Evolutionary conservation across 1,284 basidiomycete genomes (phyloP).

Genomic region (Pascua guehoae): DNA sequence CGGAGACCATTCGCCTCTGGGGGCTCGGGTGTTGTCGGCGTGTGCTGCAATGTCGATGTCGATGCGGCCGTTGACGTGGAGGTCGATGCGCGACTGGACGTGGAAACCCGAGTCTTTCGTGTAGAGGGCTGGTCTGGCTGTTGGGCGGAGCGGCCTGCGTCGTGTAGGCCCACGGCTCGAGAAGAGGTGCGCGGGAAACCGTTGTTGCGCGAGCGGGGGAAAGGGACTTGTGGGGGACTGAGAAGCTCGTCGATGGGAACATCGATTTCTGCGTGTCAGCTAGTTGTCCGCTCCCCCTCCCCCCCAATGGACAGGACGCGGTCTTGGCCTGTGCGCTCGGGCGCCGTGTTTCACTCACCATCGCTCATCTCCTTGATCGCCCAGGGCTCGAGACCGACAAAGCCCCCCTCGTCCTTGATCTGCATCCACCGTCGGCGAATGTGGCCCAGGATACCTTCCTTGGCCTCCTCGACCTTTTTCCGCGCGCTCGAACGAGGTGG

Average conservation of each 20-base stretch:
- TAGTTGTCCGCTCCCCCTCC: neutral
- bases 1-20: slow-evolving; percentile 28
- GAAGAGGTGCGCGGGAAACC: slow-evolving; percentile 24
- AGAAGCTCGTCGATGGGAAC: slow-evolving; percentile 69
- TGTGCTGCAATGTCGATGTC: neutral
- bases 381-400: slow-evolving; percentile 76
- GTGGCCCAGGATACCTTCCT: slow-evolving; percentile 58
- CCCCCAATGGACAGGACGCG: too few relatives aligned
- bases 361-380: slow-evolving; percentile 80
- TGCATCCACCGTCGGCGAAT: slow-evolving; percentile 64
- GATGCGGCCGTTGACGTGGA: neutral
- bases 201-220: slow-evolving; percentile 5
- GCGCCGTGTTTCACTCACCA: slow-evolving; percentile 54
- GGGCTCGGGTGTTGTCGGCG: slow-evolving; percentile 10
- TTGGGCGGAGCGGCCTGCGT: neutral
- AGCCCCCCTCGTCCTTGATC: slow-evolving; percentile 74
- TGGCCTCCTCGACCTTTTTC: slow-evolving; percentile 65
- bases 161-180: slow-evolving; percentile 12
- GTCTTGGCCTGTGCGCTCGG: neutral
- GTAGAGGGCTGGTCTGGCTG: neutral
- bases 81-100: neutral
- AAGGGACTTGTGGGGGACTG: slow-evolving; percentile 7
- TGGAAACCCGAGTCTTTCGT: neutral
- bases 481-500: slow-evolving; percentile 63
- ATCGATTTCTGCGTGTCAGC: slow-evolving; percentile 63